Evolutionary conservation across 306 rosid genomes (phyloP).

Genomic region (Acacia melanoxylon): DNA sequence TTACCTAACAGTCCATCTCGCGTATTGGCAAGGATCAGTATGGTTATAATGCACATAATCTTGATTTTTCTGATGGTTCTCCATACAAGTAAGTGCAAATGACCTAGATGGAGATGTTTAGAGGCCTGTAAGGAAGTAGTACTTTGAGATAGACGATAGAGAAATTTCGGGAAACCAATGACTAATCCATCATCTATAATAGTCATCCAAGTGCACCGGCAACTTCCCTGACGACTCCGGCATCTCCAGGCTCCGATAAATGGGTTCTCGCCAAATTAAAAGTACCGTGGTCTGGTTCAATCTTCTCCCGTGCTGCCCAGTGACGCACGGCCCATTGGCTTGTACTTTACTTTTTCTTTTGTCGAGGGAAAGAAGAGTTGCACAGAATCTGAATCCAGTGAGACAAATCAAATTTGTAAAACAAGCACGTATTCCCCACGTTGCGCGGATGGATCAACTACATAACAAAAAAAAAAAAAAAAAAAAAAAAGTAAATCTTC

Average conservation of each 20-base stretch:
- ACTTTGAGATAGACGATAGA: background rate
- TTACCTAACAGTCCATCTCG: constrained; percentile 81
- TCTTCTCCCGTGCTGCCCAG: background rate
- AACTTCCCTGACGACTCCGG: background rate
- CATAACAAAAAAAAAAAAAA: no score
- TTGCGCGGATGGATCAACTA: no score
- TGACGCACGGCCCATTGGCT: no score
- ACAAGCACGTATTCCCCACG: no score
- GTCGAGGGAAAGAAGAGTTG: no score
- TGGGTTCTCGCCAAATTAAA: background rate
- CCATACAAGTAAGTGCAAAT: constrained; percentile 36
- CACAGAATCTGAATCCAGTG: no score
- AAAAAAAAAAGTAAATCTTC: no score
- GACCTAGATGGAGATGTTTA: background rate
- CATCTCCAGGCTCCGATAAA: background rate
- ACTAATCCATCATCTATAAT: background rate
- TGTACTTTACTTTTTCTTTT: no score
- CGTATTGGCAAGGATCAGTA: constrained; percentile 56
- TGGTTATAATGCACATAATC: constrained; percentile 68
- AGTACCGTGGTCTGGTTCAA: background rate
- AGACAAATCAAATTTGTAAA: no score
- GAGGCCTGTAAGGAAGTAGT: background rate
- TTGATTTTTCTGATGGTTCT: constrained; percentile 29
- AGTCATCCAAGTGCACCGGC: background rate
- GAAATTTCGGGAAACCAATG: background rate